A percentile compares a stretch with the other conserved stretches of the same genome.
phyloP scores from a whole-genome alignment of 108 stramenopile genomes.

The Skeletonema costatum region DNA sequence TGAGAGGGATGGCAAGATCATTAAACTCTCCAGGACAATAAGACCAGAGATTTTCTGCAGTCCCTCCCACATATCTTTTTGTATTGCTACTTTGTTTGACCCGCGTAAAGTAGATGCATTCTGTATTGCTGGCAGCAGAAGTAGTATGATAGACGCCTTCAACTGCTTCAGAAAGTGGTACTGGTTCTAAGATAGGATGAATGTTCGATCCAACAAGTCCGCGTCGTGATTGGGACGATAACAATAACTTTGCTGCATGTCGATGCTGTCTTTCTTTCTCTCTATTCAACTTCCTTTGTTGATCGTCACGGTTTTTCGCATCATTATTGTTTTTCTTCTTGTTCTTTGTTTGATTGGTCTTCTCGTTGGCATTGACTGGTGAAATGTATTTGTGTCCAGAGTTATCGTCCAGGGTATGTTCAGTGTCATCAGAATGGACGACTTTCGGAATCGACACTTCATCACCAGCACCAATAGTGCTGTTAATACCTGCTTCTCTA shows the following conservation, averaged over 20 bases:
- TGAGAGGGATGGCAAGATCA: conserved; percentile 35
- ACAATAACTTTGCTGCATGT: conserved; percentile 7
- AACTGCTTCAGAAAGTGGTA: conserved; percentile 68
- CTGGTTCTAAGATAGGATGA: conserved; percentile 40
- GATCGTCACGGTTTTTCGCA: background rate
- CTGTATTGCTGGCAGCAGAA: background rate
- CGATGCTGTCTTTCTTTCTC: conserved; percentile 8
- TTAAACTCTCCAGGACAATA: conserved; percentile 54
- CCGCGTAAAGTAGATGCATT: conserved; percentile 72
- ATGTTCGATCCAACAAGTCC: background rate
- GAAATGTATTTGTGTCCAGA: background rate
- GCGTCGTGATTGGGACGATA: background rate
- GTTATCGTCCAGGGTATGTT: background rate
- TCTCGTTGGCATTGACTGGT: background rate
- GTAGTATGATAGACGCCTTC: conserved; percentile 47
- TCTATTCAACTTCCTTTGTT: background rate
- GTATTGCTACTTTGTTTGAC: conserved; percentile 60
- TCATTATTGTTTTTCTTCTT: background rate
- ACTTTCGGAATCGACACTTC: background rate
- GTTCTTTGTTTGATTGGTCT: background rate
- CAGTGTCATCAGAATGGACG: too few species aligned
- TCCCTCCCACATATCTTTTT: conserved; percentile 65
- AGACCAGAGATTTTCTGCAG: conserved; percentile 67
- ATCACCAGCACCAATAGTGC: background rate
- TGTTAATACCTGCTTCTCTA: background rate